Evolutionary conservation across 345 rosid genomes (phyloP).

Genomic region (Acer campestre): DNA sequence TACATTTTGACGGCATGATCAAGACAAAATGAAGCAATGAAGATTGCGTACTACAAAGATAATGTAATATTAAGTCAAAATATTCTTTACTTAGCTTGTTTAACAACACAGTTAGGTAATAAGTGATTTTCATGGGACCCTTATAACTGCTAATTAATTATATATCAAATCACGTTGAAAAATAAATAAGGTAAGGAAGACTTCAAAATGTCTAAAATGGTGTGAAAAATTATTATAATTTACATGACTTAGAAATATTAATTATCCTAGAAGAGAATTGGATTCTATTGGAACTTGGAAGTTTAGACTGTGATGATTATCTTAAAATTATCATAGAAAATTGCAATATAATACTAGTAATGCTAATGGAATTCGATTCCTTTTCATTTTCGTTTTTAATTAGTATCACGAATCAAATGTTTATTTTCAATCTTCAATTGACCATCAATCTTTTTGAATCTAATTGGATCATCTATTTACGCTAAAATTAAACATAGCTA

Average conservation of each 20-base stretch:
- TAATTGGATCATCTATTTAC: too few relatives aligned
- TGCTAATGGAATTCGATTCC: too few relatives aligned
- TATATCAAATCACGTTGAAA: background rate
- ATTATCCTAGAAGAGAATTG: background rate
- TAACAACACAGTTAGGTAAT: background rate
- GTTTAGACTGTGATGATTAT: background rate
- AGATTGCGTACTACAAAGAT: background rate
- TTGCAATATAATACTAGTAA: background rate
- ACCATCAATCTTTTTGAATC: too few relatives aligned
- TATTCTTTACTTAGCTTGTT: background rate
- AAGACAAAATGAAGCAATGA: background rate
- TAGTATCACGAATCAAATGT: too few relatives aligned
- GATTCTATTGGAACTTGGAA: background rate
- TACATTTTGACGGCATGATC: background rate
- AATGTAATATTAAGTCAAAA: background rate
- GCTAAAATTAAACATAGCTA: too few relatives aligned
- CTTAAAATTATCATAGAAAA: background rate
- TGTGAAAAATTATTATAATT: background rate
- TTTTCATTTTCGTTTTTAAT: too few relatives aligned
- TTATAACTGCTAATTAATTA: background rate
- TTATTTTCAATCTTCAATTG: too few relatives aligned
- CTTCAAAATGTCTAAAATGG: background rate
- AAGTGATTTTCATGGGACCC: constrained; percentile 17
- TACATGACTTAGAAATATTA: too few relatives aligned
- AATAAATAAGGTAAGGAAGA: background rate